Conservation (phyloP, 208 protist species). For the Crithidia thermophila region DNA sequence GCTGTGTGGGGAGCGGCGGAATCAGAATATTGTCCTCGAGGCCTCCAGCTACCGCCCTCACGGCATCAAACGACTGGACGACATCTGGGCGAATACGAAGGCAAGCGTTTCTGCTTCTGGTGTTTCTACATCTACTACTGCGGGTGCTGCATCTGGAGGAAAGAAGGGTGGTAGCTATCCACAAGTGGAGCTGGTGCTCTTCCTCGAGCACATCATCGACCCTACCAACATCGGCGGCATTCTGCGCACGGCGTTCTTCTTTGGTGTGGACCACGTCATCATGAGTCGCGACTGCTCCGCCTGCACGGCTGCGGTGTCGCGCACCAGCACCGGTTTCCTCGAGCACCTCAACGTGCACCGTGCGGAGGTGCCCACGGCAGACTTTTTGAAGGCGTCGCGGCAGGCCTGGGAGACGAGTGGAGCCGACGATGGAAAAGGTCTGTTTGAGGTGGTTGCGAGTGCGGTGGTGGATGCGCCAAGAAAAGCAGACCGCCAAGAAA, state of each 20-base stretch:
- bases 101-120: no score
- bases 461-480: conserved; percentile 8
- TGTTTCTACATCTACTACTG: no score
- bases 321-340: conserved; percentile 73
- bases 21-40: conserved; percentile 86
- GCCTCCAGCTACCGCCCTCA: conserved; percentile 46
- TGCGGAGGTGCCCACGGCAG: conserved; percentile 30
- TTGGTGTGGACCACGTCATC: conserved; percentile 65
- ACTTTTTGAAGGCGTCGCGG: conserved; percentile 36
- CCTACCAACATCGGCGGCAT: conserved; percentile 79
- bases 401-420: no score
- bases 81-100: conserved; percentile 2
- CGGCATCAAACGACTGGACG: conserved; percentile 12
- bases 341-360: conserved; percentile 72
- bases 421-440: background rate
- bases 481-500: no score
- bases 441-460: conserved; percentile 28
- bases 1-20: conserved; percentile 79
- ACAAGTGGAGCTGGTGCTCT: conserved; percentile 35
- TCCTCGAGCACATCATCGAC: conserved; percentile 80
- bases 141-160: no score
- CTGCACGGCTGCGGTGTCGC: conserved; percentile 74
- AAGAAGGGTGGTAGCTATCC: no score
- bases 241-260: conserved; percentile 74
- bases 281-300: conserved; percentile 57